Conservation (phyloP, 2,329 filamentous ascomycete genomes). For the Aspergillus nomiae region DNA sequence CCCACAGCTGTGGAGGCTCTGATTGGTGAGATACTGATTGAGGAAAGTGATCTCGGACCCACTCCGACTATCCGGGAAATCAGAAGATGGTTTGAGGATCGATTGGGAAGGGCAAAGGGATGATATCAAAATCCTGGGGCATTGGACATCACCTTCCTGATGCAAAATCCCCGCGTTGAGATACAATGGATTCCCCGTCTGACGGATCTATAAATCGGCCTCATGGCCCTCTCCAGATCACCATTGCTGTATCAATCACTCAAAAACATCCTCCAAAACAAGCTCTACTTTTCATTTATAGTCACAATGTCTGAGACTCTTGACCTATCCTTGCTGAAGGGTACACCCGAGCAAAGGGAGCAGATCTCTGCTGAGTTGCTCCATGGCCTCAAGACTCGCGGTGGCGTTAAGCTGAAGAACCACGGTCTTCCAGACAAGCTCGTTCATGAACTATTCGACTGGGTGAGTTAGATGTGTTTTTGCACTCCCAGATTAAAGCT, state of each 20-base stretch:
- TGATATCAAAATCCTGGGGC: neutral
- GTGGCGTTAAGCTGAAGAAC: neutral
- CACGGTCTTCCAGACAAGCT: neutral
- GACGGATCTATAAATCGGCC: neutral
- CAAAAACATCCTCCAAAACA: neutral
- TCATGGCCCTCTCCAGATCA: neutral
- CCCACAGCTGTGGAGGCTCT: fast-evolving
- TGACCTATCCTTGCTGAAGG: neutral
- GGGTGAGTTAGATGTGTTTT: neutral
- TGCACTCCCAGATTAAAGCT: fast-evolving
- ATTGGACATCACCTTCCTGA: neutral
- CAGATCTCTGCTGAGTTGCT: neutral
- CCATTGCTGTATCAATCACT: neutral
- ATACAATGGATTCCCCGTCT: neutral
- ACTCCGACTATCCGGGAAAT: neutral
- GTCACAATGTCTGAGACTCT: neutral
- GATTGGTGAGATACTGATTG: too few species aligned
- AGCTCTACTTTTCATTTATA: neutral
- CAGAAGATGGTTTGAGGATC: fast-evolving
- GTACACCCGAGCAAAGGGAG: neutral
- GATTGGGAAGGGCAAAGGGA: neutral
- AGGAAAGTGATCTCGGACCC: neutral
- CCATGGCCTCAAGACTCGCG: neutral
- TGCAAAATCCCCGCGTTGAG: neutral
- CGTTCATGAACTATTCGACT: neutral